Conservation (phyloP, 345 rosid genomes). For the rapeseed (Brassica napus) region DNA sequence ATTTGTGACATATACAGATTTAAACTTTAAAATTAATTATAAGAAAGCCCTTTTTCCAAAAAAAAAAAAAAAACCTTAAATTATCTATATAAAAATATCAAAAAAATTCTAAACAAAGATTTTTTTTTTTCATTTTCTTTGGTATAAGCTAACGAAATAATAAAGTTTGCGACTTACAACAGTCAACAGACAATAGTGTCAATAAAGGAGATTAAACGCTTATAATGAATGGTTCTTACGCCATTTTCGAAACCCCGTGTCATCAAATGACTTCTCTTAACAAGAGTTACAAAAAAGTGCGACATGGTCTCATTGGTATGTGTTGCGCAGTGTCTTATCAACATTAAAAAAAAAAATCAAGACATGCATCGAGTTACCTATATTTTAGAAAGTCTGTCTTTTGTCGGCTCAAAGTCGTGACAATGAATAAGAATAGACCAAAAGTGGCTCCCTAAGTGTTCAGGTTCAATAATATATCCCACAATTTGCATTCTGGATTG, state of each 20-base stretch:
- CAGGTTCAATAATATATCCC: conserved; percentile 28
- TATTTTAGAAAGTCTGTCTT: conserved; percentile 6
- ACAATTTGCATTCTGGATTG: conserved; percentile 26
- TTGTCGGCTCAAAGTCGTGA: conserved; percentile 19
- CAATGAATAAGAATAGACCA: conserved; percentile 23
- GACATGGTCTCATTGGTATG: not conserved
- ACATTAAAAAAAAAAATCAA: not conserved
- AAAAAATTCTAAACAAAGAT: too few relatives aligned
- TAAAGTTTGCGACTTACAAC: not conserved
- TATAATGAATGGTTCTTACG: not conserved
- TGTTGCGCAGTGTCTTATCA: conserved; percentile 8
- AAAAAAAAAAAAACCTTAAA: too few relatives aligned
- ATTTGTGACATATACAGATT: not conserved
- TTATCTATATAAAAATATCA: not conserved
- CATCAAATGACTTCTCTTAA: not conserved
- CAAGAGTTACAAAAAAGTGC: not conserved
- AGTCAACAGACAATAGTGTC: not conserved
- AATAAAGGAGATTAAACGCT: not conserved
- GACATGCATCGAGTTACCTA: not conserved
- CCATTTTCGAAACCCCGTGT: not conserved
- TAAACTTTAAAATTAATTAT: too few relatives aligned
- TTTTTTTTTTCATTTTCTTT: not conserved
- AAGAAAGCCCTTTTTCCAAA: too few relatives aligned
- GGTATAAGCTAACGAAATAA: not conserved
- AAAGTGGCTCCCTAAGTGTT: conserved; percentile 3